A percentile compares a stretch with the other conserved stretches of the same genome.
Evolutionary conservation across 352 stramenopile species (phyloP).

Genomic region (Pseudoperonospora humuli): DNA sequence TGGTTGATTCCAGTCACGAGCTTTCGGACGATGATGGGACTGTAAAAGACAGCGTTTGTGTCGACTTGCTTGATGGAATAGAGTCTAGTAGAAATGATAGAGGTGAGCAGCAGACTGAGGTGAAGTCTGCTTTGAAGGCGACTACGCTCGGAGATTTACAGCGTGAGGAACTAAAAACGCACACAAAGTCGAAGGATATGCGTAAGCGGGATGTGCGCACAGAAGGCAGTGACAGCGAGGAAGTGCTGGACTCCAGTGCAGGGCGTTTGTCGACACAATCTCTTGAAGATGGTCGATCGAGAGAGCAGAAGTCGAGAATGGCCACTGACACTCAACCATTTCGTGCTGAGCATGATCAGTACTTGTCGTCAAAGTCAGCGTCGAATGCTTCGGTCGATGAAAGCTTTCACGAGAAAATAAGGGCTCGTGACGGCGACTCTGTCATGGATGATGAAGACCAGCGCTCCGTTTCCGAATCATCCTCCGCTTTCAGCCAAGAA

Average conservation of each 20-base stretch:
- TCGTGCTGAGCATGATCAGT: not conserved
- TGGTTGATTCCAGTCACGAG: constrained; percentile 6
- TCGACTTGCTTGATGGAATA: constrained; percentile 1
- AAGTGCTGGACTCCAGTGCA: not conserved
- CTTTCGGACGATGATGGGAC: constrained; percentile 1
- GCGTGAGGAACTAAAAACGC: constrained; percentile 1
- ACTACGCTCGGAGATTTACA: constrained; percentile 2
- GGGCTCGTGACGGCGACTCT: not conserved
- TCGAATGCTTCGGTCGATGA: not conserved
- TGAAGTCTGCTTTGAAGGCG: constrained; percentile 2
- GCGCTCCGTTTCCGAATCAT: constrained; percentile 10
- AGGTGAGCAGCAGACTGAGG: constrained; percentile 3
- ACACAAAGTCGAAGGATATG: constrained; percentile 1
- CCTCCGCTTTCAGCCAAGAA: not conserved
- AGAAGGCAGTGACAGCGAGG: constrained; percentile 2
- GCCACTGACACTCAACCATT: not conserved
- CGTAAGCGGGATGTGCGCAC: not conserved
- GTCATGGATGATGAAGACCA: constrained; percentile 4
- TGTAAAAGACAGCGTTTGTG: not conserved
- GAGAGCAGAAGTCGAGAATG: not conserved
- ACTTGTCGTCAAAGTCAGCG: constrained; percentile 1
- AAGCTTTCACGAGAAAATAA: not conserved
- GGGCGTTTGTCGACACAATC: not conserved
- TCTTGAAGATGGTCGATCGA: not conserved
- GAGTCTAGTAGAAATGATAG: not conserved